These are phyloP conservation scores for Euphrasia confusa DNA, from an alignment of 257 asterid species.

Conservation along the genomic window DNA sequence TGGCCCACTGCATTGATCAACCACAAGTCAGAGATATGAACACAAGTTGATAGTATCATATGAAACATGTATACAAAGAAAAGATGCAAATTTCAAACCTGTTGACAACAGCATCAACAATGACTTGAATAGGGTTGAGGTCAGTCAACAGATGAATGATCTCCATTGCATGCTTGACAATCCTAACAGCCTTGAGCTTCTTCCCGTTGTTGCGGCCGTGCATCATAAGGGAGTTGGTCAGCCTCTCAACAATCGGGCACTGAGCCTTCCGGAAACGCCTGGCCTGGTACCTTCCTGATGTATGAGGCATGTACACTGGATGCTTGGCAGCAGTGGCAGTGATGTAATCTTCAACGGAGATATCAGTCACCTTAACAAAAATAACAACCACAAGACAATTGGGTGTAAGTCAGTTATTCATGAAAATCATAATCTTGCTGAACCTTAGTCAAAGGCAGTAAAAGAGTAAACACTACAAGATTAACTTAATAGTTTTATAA, in stretches of 20 bases:
- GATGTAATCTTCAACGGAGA: slow-evolving; percentile 66
- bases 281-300: slow-evolving; percentile 82
- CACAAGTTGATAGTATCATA: background rate
- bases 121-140: slow-evolving; percentile 49
- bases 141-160: slow-evolving; percentile 55
- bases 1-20: slow-evolving; percentile 26
- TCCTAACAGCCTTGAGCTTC: slow-evolving; percentile 53
- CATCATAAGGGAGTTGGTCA: slow-evolving; percentile 62
- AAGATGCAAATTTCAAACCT: slow-evolving; percentile 24
- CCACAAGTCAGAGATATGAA: too few species aligned
- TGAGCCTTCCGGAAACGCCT: slow-evolving; percentile 83
- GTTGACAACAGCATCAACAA: slow-evolving; percentile 55
- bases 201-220: slow-evolving; percentile 54
- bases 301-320: slow-evolving; percentile 56
- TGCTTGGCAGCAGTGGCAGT: slow-evolving; percentile 75
- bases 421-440: too few species aligned
- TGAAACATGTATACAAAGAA: too few species aligned
- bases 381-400: background rate
- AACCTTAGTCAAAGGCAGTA: too few species aligned
- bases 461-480: too few species aligned
- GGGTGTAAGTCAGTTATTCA: too few species aligned
- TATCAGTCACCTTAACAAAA: slow-evolving; percentile 27
- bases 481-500: too few species aligned
- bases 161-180: slow-evolving; percentile 58
- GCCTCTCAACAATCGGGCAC: slow-evolving; percentile 78